phyloP scores from a whole-genome alignment of 805 yeast genomes.

The Debaryomyces tyrocola region DNA sequence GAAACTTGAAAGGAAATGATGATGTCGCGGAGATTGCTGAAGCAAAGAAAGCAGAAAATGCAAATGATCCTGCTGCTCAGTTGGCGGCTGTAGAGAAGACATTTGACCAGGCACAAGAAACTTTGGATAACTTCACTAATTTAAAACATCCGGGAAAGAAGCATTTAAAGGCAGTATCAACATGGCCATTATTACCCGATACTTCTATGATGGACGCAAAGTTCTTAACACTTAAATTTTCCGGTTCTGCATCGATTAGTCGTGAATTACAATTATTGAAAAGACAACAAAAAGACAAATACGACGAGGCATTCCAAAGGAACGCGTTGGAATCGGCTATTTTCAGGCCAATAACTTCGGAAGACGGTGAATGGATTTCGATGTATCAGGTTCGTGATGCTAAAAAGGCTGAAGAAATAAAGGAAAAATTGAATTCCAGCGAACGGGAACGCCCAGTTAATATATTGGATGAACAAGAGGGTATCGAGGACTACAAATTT shows the following conservation, averaged over 20 bases:
- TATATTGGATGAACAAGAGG: slow-evolving; percentile 45
- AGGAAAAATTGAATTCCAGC: slow-evolving; percentile 34
- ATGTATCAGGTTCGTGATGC: slow-evolving; percentile 28
- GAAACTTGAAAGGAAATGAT: slow-evolving; percentile 16
- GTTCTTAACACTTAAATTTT: slow-evolving; percentile 62
- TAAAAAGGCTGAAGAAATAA: slow-evolving; percentile 22
- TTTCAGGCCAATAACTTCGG: slow-evolving; percentile 70
- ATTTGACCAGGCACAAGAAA: slow-evolving; percentile 60
- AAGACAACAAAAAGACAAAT: slow-evolving; percentile 25
- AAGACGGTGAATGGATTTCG: slow-evolving; percentile 78
- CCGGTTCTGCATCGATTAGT: slow-evolving; percentile 53
- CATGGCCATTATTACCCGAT: slow-evolving; percentile 87
- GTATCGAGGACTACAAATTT: slow-evolving; percentile 49
- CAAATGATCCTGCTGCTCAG: slow-evolving; percentile 61
- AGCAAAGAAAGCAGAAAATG: slow-evolving; percentile 24
- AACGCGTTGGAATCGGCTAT: slow-evolving; percentile 56
- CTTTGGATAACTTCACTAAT: slow-evolving; percentile 40
- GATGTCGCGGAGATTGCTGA: slow-evolving; percentile 25
- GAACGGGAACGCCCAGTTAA: slow-evolving; percentile 43
- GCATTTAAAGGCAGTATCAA: slow-evolving; percentile 66
- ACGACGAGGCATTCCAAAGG: slow-evolving; percentile 30
- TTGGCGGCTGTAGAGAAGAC: slow-evolving; percentile 72
- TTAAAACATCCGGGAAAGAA: slow-evolving; percentile 80
- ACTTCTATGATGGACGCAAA: slow-evolving; percentile 84
- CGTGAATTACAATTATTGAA: slow-evolving; percentile 34